Percentiles rank a stretch among this genome's conserved stretches.
These are phyloP conservation scores for Russula dissimulans DNA, from an alignment of 768 basidiomycete genomes.

Conservation along the genomic window DNA sequence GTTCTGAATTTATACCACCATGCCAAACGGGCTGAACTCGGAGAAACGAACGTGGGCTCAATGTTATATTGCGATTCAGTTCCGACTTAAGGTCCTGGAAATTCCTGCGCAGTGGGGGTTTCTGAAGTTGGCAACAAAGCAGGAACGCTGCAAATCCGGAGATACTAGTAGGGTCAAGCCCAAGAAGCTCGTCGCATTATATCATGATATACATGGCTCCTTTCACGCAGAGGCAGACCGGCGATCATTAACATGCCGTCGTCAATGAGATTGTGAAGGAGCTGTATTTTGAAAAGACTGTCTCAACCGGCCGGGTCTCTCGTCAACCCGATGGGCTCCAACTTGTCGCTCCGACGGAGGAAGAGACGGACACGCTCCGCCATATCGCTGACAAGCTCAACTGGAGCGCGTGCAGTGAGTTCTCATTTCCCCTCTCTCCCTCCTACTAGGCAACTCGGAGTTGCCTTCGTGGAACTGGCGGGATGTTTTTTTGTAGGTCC, in stretches of 20 bases:
- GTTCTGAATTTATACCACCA: too few relatives aligned
- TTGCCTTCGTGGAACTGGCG: constrained; percentile 24
- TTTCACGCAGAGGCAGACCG: constrained; percentile 13
- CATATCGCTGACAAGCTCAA: constrained; percentile 22
- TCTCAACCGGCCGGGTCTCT: not conserved
- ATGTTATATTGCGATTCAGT: too few relatives aligned
- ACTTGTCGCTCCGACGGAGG: constrained; percentile 20
- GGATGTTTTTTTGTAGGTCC: constrained; percentile 24
- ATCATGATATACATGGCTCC: too few relatives aligned
- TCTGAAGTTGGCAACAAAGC: too few relatives aligned
- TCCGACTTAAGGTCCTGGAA: too few relatives aligned
- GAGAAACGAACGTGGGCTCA: too few relatives aligned
- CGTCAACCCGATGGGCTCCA: not conserved
- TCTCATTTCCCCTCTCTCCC: too few relatives aligned
- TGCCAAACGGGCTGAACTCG: too few relatives aligned
- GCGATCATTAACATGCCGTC: constrained; percentile 3
- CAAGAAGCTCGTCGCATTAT: too few relatives aligned
- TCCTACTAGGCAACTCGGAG: not conserved
- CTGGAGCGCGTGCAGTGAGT: constrained; percentile 18
- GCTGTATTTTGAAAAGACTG: not conserved
- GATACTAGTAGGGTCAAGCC: too few relatives aligned
- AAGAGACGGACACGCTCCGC: constrained; percentile 20
- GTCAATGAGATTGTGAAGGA: constrained; percentile 6
- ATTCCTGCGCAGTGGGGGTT: too few relatives aligned
- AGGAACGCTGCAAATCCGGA: too few relatives aligned